Percentiles rank a stretch among this genome's conserved stretches.
Evolutionary conservation across 2,329 filamentous ascomycete genomes (phyloP).

Genomic region (Fonsecaea pedrosoi): DNA sequence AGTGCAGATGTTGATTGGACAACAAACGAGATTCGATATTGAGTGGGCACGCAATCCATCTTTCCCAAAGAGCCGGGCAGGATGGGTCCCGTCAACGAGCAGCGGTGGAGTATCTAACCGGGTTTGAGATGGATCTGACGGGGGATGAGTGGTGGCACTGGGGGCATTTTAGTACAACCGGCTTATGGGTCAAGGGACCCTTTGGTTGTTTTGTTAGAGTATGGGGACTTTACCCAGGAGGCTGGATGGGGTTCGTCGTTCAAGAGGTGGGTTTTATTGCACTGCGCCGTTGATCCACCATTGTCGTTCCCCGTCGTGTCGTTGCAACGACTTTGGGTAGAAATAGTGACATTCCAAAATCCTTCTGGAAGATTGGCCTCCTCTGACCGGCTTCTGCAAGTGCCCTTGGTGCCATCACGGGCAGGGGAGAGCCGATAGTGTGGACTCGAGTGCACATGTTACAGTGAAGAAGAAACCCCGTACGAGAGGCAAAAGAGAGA

Average conservation of each 20-base stretch:
- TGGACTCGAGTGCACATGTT: background rate
- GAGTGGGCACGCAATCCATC: background rate
- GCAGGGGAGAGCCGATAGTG: background rate
- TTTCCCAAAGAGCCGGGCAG: background rate
- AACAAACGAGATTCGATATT: constrained; percentile 2
- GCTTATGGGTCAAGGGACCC: constrained; percentile 11
- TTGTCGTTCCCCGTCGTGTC: constrained; percentile 3
- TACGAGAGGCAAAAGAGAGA: background rate
- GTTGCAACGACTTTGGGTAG: background rate
- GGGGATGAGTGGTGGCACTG: background rate
- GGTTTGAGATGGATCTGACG: constrained; percentile 1
- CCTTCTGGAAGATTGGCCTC: constrained; percentile 10
- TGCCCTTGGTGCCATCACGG: background rate
- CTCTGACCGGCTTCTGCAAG: background rate
- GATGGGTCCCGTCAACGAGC: background rate
- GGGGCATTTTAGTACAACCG: background rate
- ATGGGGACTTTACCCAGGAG: constrained; percentile 15
- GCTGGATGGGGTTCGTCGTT: constrained; percentile 1
- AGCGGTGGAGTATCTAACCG: background rate
- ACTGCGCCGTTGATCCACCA: constrained; percentile 3
- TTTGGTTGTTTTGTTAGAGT: background rate
- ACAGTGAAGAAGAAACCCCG: background rate
- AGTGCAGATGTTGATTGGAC: background rate
- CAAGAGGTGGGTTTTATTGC: background rate
- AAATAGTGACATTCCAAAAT: background rate